A percentile compares a stretch with the other conserved stretches of the same genome.
phyloP scores from a whole-genome alignment of 2,329 filamentous ascomycete species.

The Fusarium sp. region DNA sequence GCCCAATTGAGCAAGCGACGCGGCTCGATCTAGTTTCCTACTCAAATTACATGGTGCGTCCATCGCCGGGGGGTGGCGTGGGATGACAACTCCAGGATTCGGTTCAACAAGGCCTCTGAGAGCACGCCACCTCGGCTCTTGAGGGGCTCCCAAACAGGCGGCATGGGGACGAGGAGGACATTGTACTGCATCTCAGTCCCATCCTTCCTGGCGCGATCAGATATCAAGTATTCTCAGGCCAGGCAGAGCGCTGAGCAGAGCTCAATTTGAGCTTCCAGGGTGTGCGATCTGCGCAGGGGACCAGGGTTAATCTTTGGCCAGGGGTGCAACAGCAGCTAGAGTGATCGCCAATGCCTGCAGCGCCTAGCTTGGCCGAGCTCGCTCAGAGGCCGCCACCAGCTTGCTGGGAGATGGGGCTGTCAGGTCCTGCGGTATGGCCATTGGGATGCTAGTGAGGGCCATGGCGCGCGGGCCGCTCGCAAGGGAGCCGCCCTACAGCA shows the following conservation, averaged over 20 bases:
- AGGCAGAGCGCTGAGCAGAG: constrained; percentile 2
- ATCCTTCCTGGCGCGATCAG: constrained; percentile 9
- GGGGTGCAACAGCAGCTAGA: constrained; percentile 36
- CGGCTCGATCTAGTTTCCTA: constrained; percentile 34
- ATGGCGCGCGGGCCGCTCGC: constrained; percentile 39
- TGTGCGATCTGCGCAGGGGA: constrained; percentile 45
- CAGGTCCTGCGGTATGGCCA: constrained; percentile 31
- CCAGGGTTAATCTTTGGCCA: constrained; percentile 34
- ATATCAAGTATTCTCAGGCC: background rate
- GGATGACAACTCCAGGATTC: constrained; percentile 36
- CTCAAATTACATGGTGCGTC: constrained; percentile 32
- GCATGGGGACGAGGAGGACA: constrained; percentile 23
- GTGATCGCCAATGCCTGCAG: constrained; percentile 42
- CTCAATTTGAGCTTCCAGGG: constrained; percentile 13
- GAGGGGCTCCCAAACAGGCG: constrained; percentile 32
- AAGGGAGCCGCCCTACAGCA: constrained; percentile 30
- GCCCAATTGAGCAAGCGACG: constrained; percentile 35
- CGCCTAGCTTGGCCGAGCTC: constrained; percentile 16
- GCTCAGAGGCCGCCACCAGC: constrained; percentile 22
- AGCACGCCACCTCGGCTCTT: constrained; percentile 46
- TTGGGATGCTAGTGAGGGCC: constrained; percentile 32
- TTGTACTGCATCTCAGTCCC: constrained; percentile 36
- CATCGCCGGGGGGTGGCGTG: constrained; percentile 29
- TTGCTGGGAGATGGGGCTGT: constrained; percentile 19
- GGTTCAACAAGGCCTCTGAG: constrained; percentile 41